These are phyloP conservation scores for Oropetium thomaeum DNA, from an alignment of 176 grass and related monocot species.

Conservation along the genomic window DNA sequence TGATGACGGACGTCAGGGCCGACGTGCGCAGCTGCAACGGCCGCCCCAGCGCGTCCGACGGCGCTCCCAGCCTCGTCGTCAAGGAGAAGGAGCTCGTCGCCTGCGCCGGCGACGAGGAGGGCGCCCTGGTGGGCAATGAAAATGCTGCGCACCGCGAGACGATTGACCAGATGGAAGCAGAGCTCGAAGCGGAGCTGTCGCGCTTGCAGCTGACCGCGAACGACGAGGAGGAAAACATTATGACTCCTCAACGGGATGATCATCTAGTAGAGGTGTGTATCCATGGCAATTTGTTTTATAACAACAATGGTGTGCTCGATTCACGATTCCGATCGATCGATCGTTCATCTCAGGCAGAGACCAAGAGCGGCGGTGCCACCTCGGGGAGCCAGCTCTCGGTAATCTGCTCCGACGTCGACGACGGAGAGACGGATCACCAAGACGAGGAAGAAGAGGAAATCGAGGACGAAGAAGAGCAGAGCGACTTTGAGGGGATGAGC, in stretches of 20 bases:
- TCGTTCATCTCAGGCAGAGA: not conserved
- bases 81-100: constrained; percentile 1
- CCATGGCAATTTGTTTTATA: not conserved
- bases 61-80: not conserved
- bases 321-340: not conserved
- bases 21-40: constrained; percentile 28
- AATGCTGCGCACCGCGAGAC: not conserved
- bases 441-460: not conserved
- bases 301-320: not conserved
- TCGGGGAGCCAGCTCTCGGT: constrained; percentile 26
- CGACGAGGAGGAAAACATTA: constrained; percentile 25
- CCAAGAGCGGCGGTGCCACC: not conserved
- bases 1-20: constrained; percentile 48
- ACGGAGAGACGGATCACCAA: not conserved
- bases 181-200: constrained; percentile 64
- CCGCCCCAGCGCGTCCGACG: constrained; percentile 8
- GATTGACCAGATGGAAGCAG: constrained; percentile 68
- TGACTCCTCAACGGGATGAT: not conserved
- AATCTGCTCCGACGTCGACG: constrained; percentile 16
- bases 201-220: constrained; percentile 31
- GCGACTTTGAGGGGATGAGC: too few species aligned
- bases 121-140: not conserved
- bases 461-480: not conserved
- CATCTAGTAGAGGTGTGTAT: constrained; percentile 40
- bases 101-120: not conserved